Evolutionary conservation across 306 rosid genomes (phyloP).

Genomic region (Nissolia schottii): DNA sequence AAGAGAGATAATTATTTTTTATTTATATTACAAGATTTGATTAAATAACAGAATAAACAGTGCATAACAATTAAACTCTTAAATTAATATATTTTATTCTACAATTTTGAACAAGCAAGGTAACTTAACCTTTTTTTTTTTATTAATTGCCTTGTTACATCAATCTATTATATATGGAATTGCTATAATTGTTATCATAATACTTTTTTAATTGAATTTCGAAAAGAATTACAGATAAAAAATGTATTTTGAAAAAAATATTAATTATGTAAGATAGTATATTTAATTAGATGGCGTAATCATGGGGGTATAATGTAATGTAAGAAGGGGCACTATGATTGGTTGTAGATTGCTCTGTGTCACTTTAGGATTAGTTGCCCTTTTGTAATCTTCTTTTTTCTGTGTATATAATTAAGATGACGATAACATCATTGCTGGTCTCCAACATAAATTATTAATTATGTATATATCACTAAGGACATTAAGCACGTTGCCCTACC

Average conservation of each 20-base stretch:
- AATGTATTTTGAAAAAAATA: too few relatives aligned
- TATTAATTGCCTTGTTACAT: too few relatives aligned
- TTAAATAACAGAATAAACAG: too few relatives aligned
- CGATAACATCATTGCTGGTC: background rate
- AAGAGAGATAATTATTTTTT: too few relatives aligned
- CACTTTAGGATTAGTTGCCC: constrained; percentile 2
- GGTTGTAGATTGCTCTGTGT: background rate
- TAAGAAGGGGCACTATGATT: background rate
- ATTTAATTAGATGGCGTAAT: background rate
- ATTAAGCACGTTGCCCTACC: background rate
- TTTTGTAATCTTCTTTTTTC: background rate
- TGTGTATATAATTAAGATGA: background rate
- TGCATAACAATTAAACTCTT: too few relatives aligned
- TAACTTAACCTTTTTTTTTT: background rate
- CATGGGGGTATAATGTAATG: constrained; percentile 6
- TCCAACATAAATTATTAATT: background rate
- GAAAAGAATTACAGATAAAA: too few relatives aligned
- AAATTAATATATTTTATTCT: background rate
- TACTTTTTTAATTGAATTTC: too few relatives aligned
- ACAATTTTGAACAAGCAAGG: background rate
- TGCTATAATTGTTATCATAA: too few relatives aligned
- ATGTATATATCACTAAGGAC: background rate
- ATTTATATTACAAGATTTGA: too few relatives aligned
- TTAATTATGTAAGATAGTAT: background rate
- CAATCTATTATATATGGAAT: too few relatives aligned